Conservation (phyloP, 1,139 yeast genomes). For the Zygoascus meyerae region DNA sequence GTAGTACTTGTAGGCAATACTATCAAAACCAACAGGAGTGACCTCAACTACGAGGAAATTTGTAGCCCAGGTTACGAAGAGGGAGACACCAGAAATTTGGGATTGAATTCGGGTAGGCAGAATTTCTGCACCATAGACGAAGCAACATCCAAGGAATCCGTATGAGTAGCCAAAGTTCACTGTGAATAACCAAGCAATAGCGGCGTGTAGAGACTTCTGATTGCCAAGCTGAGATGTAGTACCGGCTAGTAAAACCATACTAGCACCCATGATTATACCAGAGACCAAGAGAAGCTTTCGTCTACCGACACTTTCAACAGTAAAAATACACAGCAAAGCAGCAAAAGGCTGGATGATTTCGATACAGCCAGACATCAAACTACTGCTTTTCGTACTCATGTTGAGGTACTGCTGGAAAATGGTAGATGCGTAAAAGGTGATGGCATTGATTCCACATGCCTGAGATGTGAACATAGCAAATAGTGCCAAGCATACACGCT, state of each 20-base stretch:
- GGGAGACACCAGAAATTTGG: slow-evolving; percentile 45
- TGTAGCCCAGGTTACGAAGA: slow-evolving; percentile 39
- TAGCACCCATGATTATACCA: slow-evolving; percentile 15
- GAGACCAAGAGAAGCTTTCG: slow-evolving; percentile 15
- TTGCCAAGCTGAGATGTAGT: slow-evolving; percentile 19
- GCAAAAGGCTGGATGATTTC: slow-evolving; percentile 34
- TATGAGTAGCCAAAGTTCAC: slow-evolving; percentile 21
- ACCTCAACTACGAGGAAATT: slow-evolving; percentile 41
- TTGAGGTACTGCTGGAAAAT: slow-evolving; percentile 41
- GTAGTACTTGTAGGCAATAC: slow-evolving; percentile 35
- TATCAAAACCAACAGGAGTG: slow-evolving; percentile 38
- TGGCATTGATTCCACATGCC: slow-evolving; percentile 64
- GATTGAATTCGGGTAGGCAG: slow-evolving; percentile 59
- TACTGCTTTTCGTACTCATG: slow-evolving; percentile 36
- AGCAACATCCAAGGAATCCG: slow-evolving; percentile 23
- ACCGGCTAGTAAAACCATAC: slow-evolving; percentile 23
- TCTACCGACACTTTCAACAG: slow-evolving; percentile 21
- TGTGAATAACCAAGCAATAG: slow-evolving; percentile 21
- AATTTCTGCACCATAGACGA: slow-evolving; percentile 51
- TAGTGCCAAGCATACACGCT: slow-evolving; percentile 42
- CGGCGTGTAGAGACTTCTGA: slow-evolving; percentile 20
- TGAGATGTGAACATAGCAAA: slow-evolving; percentile 58
- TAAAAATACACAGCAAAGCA: slow-evolving; percentile 18
- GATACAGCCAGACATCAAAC: slow-evolving; percentile 39
- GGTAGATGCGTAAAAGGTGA: slow-evolving; percentile 38